Conservation (phyloP, 805 yeast species). For the Saccharomycopsis microspora region DNA sequence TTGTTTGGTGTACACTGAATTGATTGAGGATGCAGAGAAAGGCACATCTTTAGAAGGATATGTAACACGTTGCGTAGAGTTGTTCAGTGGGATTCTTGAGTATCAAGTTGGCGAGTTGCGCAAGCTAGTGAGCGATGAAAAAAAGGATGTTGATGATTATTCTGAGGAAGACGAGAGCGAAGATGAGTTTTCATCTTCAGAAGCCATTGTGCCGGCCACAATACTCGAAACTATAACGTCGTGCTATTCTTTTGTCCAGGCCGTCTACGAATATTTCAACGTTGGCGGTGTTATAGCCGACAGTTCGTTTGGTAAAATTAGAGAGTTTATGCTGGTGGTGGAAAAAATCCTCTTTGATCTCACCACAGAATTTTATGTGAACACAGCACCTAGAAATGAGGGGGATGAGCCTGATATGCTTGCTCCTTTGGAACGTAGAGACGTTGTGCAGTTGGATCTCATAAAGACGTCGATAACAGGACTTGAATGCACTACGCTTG, state of each 20-base stretch:
- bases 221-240: conserved; percentile 13
- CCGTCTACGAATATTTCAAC: conserved; percentile 4
- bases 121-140: conserved; percentile 3
- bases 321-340: not conserved
- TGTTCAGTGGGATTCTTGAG: conserved; percentile 7
- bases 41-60: conserved; percentile 2
- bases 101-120: conserved; percentile 13
- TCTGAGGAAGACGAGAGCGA: not conserved
- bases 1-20: conserved; percentile 15
- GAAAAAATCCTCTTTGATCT: not conserved
- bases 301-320: not conserved
- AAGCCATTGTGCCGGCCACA: conserved; percentile 14
- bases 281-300: too few species aligned
- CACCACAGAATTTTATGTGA: not conserved
- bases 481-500: not conserved
- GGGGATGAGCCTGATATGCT: not conserved
- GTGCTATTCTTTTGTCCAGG: conserved; percentile 8
- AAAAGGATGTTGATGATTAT: not conserved
- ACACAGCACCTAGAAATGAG: not conserved
- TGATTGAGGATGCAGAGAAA: conserved; percentile 12
- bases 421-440: conserved; percentile 2
- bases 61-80: conserved; percentile 2
- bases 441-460: conserved; percentile 6
- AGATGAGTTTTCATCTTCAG: conserved; percentile 11
- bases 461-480: conserved; percentile 7